Evolutionary conservation across 352 stramenopile species (phyloP).

Genomic region (Phytophthora podocarpi): DNA sequence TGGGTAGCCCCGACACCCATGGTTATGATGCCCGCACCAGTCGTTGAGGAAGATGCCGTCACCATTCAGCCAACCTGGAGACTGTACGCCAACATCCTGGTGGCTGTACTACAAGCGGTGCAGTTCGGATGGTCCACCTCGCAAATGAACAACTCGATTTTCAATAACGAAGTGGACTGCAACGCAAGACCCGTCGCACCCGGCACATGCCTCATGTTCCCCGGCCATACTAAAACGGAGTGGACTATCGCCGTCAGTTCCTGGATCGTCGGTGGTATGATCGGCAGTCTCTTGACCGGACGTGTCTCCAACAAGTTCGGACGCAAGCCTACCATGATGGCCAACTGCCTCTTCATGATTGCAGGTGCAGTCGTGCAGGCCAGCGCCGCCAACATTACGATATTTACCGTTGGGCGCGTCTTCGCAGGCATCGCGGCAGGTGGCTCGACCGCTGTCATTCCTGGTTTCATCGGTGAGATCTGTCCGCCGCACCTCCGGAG

Average conservation of each 20-base stretch:
- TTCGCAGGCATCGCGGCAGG: conserved; percentile 50
- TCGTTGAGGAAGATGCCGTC: no score
- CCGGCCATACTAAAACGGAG: conserved; percentile 33
- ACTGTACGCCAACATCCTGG: conserved; percentile 57
- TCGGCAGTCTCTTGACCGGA: conserved; percentile 29
- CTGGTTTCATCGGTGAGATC: conserved; percentile 48
- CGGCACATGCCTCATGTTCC: conserved; percentile 35
- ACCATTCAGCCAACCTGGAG: conserved; percentile 27
- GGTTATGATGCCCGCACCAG: not conserved
- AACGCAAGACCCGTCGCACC: conserved; percentile 38
- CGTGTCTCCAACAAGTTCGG: conserved; percentile 47
- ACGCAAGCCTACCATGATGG: conserved; percentile 46
- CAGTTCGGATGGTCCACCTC: conserved; percentile 51
- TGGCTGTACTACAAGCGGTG: conserved; percentile 51
- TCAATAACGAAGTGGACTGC: conserved; percentile 49
- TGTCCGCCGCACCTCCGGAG: conserved; percentile 41
- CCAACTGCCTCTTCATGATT: conserved; percentile 48
- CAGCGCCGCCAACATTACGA: conserved; percentile 17
- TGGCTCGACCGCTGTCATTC: conserved; percentile 35
- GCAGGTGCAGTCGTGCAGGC: conserved; percentile 38
- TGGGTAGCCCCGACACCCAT: conserved; percentile 23
- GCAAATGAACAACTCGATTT: conserved; percentile 51
- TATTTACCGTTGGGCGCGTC: conserved; percentile 47
- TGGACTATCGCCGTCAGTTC: conserved; percentile 64
- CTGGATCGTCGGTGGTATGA: conserved; percentile 65